Base-by-base conservation (phyloP, 2,329 filamentous ascomycete genomes). In the Hirsutella thompsonii region DNA sequence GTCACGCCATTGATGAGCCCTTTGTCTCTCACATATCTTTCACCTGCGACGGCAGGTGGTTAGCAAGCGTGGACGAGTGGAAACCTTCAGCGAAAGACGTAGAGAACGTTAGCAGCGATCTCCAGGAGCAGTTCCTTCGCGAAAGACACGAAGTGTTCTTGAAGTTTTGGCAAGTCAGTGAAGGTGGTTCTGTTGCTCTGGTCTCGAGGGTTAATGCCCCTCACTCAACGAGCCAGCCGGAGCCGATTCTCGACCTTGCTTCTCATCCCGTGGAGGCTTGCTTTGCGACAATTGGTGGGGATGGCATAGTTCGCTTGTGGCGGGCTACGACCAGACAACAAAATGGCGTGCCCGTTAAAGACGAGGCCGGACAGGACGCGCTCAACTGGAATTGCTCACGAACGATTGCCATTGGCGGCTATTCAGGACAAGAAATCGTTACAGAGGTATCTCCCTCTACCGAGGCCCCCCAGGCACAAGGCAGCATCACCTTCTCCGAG, bases 31-130 rank as follows among this genome's bases (percentile, higher is more conserved):
- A 83, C 42, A 66, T 96, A 39, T 74, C 80, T 35, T 77, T 92
- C 49, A 90, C 84, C 35, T 67, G 73, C 38, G 82, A 96, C 54
- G 90, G 90, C 16, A 72, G 78, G 48, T 96, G 90, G 89, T 72
- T 98, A 43, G 89, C 83, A 4, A 95, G 87, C 2, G 75, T 94
- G 1, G 92, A 98, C 56, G 84, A 89, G 53, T 98, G 92, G 92
- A 72, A 74, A 39, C 88, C 88, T 1, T 77, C 84, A 9, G 63
- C 66, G 11, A 67, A 74, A 44, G 88, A 95, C 54, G 61, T 84
- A 13, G 70, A 75, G 32, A 71, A 55, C 36, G 50, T 62, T 1
- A 52, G 49, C 23, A 45, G 50, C 21, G 61, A 63, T 18, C 50
- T 52, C 44, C 59, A 54, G 46, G 65, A 61, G 48, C 69, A 63